phyloP scores from a whole-genome alignment of 768 basidiomycete genomes.

The Trametes maxima region DNA sequence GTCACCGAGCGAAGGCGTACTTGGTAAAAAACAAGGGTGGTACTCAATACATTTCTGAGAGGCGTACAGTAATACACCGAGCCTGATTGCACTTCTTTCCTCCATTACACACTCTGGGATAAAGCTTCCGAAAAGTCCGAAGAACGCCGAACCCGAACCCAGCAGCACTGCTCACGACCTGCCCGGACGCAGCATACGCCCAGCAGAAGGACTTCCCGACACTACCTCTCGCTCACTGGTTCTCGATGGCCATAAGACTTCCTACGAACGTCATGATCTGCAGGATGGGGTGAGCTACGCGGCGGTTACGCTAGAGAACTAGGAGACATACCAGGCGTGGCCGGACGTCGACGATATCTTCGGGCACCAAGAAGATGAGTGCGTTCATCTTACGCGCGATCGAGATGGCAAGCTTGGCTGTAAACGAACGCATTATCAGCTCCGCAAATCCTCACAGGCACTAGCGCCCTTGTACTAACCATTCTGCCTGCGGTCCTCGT shows the following conservation, averaged over 20 bases:
- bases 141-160: neutral
- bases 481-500: slow-evolving; percentile 91
- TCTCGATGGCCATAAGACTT: slow-evolving; percentile 66
- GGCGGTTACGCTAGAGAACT: neutral
- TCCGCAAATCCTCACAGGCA: neutral
- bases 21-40: neutral
- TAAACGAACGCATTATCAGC: neutral
- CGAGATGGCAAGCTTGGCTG: slow-evolving; percentile 96
- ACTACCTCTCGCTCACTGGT: slow-evolving; percentile 18
- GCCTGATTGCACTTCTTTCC: slow-evolving; percentile 7
- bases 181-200: too few relatives aligned
- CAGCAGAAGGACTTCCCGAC: too few relatives aligned
- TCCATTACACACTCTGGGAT: slow-evolving; percentile 9
- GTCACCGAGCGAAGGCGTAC: too few relatives aligned
- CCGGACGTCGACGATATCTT: slow-evolving; percentile 95
- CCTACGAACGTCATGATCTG: slow-evolving; percentile 96
- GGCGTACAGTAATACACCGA: slow-evolving; percentile 18
- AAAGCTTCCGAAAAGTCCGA: slow-evolving; percentile 13
- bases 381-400: slow-evolving; percentile 99
- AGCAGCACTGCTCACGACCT: neutral
- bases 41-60: slow-evolving; percentile 17
- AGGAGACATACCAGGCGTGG: slow-evolving; percentile 72
- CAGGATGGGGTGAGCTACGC: neutral
- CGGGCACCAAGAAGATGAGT: slow-evolving; percentile 94
- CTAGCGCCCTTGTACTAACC: slow-evolving; percentile 61